A percentile compares a stretch with the other conserved stretches of the same genome.
Evolutionary conservation across 129 eudicot species (phyloP).

Genomic region (Helianthus annuus): DNA sequence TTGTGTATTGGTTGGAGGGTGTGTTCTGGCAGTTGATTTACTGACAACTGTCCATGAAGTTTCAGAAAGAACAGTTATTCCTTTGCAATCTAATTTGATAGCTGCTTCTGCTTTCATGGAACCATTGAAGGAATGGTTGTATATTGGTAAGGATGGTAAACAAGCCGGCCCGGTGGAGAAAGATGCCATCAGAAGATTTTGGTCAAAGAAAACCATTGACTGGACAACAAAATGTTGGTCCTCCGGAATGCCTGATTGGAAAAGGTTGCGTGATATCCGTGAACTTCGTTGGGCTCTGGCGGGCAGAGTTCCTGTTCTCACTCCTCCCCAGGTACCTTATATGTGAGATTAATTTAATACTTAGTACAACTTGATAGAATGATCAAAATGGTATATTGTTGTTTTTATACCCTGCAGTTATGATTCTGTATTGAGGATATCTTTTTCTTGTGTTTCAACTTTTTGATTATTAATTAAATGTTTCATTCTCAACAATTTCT

Average conservation of each 20-base stretch:
- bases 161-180: conserved; percentile 98
- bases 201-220: conserved; percentile 86
- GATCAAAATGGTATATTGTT: not conserved
- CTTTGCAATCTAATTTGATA: conserved; percentile 89
- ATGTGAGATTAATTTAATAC: not conserved
- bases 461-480: not conserved
- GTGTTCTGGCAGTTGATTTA: conserved; percentile 92
- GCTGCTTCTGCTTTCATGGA: conserved; percentile 99
- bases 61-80: conserved; percentile 96
- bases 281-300: conserved; percentile 99
- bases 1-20: conserved; percentile 96
- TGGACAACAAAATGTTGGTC: conserved; percentile 98
- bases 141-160: conserved; percentile 66
- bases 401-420: not conserved
- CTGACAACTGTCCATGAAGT: conserved; percentile 92
- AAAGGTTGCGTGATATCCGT: conserved; percentile 84
- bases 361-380: not conserved
- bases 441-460: not conserved
- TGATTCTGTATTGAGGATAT: not conserved
- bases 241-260: conserved; percentile 97
- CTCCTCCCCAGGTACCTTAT: conserved; percentile 63
- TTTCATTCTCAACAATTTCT: too few species aligned
- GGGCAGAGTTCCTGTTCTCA: conserved; percentile 86
- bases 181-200: conserved; percentile 90
- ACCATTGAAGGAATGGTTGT: conserved; percentile 88